Conservation (phyloP, 116 monocot species). For the Posidonia oceanica region DNA sequence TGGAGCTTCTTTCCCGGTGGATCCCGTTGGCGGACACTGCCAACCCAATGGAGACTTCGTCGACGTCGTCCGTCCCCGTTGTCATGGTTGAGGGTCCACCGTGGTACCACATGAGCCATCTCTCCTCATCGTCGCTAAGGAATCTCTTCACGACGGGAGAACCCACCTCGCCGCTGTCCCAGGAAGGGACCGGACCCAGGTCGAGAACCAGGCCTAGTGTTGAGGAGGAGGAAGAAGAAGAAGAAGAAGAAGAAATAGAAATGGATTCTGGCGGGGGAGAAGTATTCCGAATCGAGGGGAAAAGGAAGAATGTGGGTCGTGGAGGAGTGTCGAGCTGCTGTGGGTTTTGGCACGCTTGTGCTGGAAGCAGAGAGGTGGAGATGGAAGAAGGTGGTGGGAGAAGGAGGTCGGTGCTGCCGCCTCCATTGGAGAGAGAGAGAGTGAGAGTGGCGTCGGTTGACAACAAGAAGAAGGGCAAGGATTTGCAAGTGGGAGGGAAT, state of each 20-base stretch:
- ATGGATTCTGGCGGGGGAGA: not conserved
- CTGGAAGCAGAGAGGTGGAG: not conserved
- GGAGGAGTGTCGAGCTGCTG: not conserved
- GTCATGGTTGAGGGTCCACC: not conserved
- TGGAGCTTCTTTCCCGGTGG: conserved; percentile 25
- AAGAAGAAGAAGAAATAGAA: not conserved
- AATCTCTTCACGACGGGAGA: conserved; percentile 37
- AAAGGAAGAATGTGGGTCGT: not conserved
- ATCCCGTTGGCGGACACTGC: conserved; percentile 31
- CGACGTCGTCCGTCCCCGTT: not conserved
- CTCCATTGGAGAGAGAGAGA: not conserved
- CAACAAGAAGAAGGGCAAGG: too few species aligned
- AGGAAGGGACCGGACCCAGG: conserved; percentile 8
- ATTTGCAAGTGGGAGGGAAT: not conserved
- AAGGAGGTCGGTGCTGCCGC: not conserved
- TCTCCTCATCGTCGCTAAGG: conserved; percentile 27
- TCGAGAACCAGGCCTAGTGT: conserved; percentile 24
- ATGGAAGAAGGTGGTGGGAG: not conserved
- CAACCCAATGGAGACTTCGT: conserved; percentile 20
- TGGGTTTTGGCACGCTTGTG: not conserved
- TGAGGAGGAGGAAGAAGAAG: not conserved
- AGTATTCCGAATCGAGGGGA: not conserved
- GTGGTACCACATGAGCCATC: conserved; percentile 56
- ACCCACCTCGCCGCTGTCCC: conserved; percentile 26
- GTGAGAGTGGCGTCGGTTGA: too few species aligned